Evolutionary conservation across 2,329 filamentous ascomycete species (phyloP).

Genomic region (Nannizziopsis arthrosporioides): DNA sequence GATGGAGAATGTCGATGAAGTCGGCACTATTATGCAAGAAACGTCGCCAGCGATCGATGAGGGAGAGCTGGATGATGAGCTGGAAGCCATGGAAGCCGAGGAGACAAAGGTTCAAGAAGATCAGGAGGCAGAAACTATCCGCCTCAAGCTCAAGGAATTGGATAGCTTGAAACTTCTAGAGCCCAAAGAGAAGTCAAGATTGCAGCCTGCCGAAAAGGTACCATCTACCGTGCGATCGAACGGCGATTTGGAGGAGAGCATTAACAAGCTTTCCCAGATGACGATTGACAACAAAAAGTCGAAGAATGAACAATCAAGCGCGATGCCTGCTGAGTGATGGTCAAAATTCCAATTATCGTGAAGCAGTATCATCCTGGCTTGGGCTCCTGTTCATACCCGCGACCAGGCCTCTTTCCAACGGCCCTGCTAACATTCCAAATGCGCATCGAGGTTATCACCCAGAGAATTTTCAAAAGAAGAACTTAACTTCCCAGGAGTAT

Average conservation of each 20-base stretch:
- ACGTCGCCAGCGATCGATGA: slow-evolving; percentile 54
- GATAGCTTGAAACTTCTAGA: slow-evolving; percentile 20
- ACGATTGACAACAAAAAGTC: slow-evolving; percentile 26
- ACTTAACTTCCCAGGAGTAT: no score
- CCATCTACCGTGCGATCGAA: slow-evolving; percentile 17
- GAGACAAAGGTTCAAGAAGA: slow-evolving; percentile 39
- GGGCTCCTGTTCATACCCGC: no score
- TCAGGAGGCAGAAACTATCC: slow-evolving; percentile 40
- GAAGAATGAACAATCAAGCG: background rate
- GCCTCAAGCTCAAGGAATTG: slow-evolving; percentile 39
- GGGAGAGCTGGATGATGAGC: slow-evolving; percentile 73
- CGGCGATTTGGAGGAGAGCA: slow-evolving; percentile 28
- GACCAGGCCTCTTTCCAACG: no score
- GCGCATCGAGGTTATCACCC: no score
- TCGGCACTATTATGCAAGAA: slow-evolving; percentile 65
- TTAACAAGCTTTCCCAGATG: slow-evolving; percentile 32
- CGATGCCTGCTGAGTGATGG: slow-evolving; percentile 1
- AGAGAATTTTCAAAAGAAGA: no score
- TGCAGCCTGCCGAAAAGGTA: slow-evolving; percentile 8
- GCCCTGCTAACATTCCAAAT: no score
- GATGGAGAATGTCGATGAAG: slow-evolving; percentile 72
- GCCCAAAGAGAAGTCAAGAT: slow-evolving; percentile 2
- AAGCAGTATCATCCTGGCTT: no score
- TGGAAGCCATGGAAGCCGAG: slow-evolving; percentile 60
- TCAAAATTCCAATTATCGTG: background rate